Base-by-base conservation (phyloP, 2,329 filamentous ascomycete genomes). In the Botrytis tulipae region DNA sequence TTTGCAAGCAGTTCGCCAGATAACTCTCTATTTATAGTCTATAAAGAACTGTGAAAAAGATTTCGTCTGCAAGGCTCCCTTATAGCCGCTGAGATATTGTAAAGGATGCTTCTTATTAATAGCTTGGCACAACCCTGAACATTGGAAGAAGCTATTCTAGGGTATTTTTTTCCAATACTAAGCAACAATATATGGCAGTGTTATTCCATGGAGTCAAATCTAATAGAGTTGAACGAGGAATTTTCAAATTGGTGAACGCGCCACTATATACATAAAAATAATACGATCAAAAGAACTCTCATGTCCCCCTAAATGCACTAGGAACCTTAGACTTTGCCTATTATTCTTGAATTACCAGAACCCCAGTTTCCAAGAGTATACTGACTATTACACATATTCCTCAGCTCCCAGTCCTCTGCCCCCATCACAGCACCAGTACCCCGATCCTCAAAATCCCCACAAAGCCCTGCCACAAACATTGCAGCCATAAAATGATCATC, bases 401-500 rank as follows among this genome's bases (percentile, higher is more conserved):
- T 54, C 25, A 54, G 48, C 48, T 54, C 48, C 48, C 48, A 54
- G 12, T 54, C 48, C 48, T 54, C 48, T 16, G 48, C 48, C 48
- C 48, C 48, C 48, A 54, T 54, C 5, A 54, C 48, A 54, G 48
- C 48, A 16, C 12, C 5, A n/a, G 48, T 54, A 14, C 25, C 48
- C 25, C 48, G 10, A n/a, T 54, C 48, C 12, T 54, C 48, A 54
- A 54, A n/a, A n/a, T 54, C 48, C 6, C 48, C 48, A 54, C 48
- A 54, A 16, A 54, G 48, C 12, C 48, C 48, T 4, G 48, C 48
- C 48, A 54, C 48, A 54, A 54, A 54, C 48, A 54, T 54, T 54
- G 48, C 48, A n/a, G 48, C 48, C 48, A 54, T 54, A 54, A 54
- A 54, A 54, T 54, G 48, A 54, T 54, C 48, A 54, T 54, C 48